Conservation (phyloP, 106 monocot genomes). For the Dioscorea zingiberensis region DNA sequence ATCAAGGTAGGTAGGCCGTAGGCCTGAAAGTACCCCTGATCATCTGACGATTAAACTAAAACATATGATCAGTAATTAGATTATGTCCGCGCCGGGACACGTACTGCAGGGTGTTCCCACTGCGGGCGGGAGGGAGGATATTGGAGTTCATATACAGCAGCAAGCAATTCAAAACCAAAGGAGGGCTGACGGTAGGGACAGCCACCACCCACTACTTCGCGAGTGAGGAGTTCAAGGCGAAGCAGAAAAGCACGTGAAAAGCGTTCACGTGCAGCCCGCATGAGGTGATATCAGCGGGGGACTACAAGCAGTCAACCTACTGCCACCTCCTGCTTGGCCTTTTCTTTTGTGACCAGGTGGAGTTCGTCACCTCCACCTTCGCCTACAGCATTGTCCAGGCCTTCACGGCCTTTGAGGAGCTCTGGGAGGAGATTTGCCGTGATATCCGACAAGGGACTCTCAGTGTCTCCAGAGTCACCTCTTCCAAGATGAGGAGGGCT, state of each 20-base stretch:
- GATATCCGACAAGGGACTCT: constrained; percentile 33
- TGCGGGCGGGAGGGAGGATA: constrained; percentile 29
- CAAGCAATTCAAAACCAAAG: constrained; percentile 34
- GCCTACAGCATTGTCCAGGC: constrained; percentile 61
- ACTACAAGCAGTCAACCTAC: constrained; percentile 54
- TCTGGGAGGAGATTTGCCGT: constrained; percentile 47
- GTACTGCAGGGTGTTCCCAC: constrained; percentile 29
- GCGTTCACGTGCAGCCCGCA: constrained; percentile 47
- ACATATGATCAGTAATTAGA: too few species aligned
- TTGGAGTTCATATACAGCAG: constrained; percentile 70
- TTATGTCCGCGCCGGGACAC: too few species aligned
- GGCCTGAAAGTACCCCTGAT: too few species aligned
- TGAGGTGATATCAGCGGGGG: constrained; percentile 40
- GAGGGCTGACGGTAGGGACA: constrained; percentile 27
- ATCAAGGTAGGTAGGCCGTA: constrained; percentile 28
- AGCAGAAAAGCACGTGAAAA: constrained; percentile 23
- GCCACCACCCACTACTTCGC: constrained; percentile 51
- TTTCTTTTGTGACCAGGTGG: constrained; percentile 26
- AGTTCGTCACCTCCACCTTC: constrained; percentile 56
- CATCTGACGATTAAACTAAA: too few species aligned
- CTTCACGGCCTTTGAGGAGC: constrained; percentile 24
- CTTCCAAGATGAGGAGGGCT: constrained; percentile 19
- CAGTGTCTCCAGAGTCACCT: constrained; percentile 17
- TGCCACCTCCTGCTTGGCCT: constrained; percentile 64
- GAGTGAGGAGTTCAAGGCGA: constrained; percentile 51